A percentile compares a stretch with the other conserved stretches of the same genome.
These are phyloP conservation scores for Pseudogymnoascus sp. DNA, from an alignment of 2,329 filamentous ascomycete species.

Conservation along the genomic window DNA sequence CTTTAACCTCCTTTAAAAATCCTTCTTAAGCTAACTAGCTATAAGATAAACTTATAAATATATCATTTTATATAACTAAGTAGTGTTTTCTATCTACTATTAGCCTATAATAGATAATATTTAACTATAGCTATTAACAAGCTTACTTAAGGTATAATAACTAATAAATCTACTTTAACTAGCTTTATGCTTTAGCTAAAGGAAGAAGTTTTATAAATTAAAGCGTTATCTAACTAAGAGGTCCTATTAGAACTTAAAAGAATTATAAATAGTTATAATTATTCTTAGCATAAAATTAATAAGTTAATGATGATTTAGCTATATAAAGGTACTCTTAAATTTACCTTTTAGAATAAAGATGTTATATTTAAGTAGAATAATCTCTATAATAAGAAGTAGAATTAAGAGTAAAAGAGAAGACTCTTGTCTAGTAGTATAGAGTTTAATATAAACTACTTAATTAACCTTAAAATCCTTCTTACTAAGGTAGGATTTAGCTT, in stretches of 20 bases:
- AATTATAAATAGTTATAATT: constrained; percentile 11
- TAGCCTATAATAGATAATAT: not conserved
- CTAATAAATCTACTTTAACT: not conserved
- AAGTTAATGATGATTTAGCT: constrained; percentile 10
- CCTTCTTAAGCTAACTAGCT: not conserved
- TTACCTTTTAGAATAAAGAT: constrained; percentile 11
- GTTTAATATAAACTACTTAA: constrained; percentile 15
- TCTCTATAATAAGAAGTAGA: constrained; percentile 14
- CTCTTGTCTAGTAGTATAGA: constrained; percentile 11
- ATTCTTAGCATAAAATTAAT: constrained; percentile 16
- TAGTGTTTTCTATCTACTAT: not conserved
- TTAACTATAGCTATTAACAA: not conserved
- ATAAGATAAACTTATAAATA: not conserved
- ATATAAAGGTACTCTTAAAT: constrained; percentile 13
- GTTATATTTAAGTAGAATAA: constrained; percentile 17
- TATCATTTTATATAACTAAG: not conserved
- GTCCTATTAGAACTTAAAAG: constrained; percentile 13
- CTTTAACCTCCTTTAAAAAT: not conserved
- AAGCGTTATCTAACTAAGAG: constrained; percentile 11
- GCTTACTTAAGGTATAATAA: not conserved
- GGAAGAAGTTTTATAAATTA: constrained; percentile 11
- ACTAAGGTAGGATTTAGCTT: constrained; percentile 14
- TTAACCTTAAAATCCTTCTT: constrained; percentile 16
- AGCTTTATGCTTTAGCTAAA: constrained; percentile 5
- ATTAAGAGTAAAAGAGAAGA: constrained; percentile 12